Conservation (phyloP, 371 early-diverging fungal species). For the Amoeboaphelidium occidentale region DNA sequence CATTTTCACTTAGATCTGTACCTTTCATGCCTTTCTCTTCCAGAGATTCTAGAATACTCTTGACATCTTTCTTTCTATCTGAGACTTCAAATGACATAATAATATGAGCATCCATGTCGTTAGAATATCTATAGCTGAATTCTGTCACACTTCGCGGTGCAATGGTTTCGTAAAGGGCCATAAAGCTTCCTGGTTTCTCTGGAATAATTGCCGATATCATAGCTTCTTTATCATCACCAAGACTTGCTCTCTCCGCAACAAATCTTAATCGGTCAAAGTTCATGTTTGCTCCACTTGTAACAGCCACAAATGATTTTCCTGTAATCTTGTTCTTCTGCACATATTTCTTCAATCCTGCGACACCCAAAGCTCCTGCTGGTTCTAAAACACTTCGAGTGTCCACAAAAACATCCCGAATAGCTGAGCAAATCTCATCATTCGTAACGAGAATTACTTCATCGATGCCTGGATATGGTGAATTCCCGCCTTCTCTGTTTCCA, state of each 20-base stretch:
- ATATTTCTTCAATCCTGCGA: constrained; percentile 4
- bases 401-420: constrained; percentile 1
- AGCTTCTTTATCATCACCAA: constrained; percentile 1
- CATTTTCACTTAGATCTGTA: not conserved
- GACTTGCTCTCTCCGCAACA: constrained; percentile 2
- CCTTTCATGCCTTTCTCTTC: not conserved
- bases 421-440: constrained; percentile 3
- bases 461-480: not conserved
- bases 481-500: not conserved
- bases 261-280: constrained; percentile 1
- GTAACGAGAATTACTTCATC: constrained; percentile 1
- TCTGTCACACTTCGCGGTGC: constrained; percentile 2
- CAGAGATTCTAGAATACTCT: not conserved
- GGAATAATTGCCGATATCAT: constrained; percentile 1
- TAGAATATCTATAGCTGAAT: not conserved
- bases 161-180: constrained; percentile 1
- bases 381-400: constrained; percentile 2
- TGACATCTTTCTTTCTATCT: not conserved
- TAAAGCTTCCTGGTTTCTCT: constrained; percentile 1
- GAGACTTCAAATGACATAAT: not conserved
- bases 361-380: constrained; percentile 2
- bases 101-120: not conserved
- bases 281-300: constrained; percentile 1
- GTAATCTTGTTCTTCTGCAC: not conserved
- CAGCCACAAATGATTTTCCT: constrained; percentile 1